Base-by-base conservation (phyloP, 345 rosid genomes). In the Toxicodendron radicans region DNA sequence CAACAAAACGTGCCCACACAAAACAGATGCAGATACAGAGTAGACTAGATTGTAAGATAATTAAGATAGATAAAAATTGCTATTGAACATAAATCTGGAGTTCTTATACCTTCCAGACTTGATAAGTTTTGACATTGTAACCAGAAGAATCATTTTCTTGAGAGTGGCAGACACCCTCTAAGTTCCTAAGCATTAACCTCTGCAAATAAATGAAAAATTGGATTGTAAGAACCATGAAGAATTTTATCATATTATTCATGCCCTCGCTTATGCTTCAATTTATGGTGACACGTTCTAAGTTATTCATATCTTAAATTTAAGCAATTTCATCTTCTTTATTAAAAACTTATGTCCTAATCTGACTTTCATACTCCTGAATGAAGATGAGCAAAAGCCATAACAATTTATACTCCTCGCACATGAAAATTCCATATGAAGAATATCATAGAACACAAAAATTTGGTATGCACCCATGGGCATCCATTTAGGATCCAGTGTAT, bases 171-270 rank as follows among this genome's bases (percentile, higher is more conserved):
- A 35, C 30, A 53, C 74, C 80, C 79, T 82, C 83, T 58, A 79
- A 79, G 58, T 88, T 74, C 85, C 72, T 79, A 68, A 75, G 83
- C 84, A 95, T 81, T 80, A 95, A 80, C 71, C 86, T 83, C 99
- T 95, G 89, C 78, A 83, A 80, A 75, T 77, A 70, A 73, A 41
- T 23, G 68, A 45, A 58, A 75, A 73, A 45, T 59, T 27, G 64
- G 66, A 61, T 9, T 38, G 74, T 52, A 62, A 68, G 64, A 46
- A 12, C 57, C 30, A 59, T 27, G 27, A 13, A 52, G 58, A 73
- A 2, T 16, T 64, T 68, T 41, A 72, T 66, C 41, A 38, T 3
- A 33, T 9, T 5, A 45, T 57, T 41, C 14, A 51, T 56, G 20
- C 23, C 17, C 12, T 66, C 46, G 62, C 14, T 46, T 20, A 51